Evolutionary conservation across 2,329 filamentous ascomycete genomes (phyloP), one percentile per base, ranked within the genome.

Genomic region (Emergomyces orientalis): DNA sequence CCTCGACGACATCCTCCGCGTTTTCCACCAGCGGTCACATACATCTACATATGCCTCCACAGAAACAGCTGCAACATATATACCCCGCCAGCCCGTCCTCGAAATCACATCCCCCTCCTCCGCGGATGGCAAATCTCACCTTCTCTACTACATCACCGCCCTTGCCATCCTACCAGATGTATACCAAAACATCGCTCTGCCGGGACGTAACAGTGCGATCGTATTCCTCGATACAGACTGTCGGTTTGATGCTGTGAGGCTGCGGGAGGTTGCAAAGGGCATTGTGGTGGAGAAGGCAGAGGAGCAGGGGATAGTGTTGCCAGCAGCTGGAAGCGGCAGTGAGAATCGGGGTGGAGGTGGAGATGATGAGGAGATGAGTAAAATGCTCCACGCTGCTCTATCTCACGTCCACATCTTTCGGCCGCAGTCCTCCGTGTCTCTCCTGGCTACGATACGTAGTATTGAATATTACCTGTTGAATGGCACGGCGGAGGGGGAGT

Each of bases 401-500:
- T 68, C 73, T 34, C 84, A 87, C 67, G 71, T 87, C 45, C 84
- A 87, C 70, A 75, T 87, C 64, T 82, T 86, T 73, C 79, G 75
- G 2, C 83, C 84, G 0, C 76, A 81, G 54, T 81, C 81, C 1
- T 81, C 82, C 30, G 56, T 72, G 2, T 76, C 80, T 1, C 72
- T 86, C 0, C 72, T 85, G 2, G 70, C 78, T 7, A 83, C 82
- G 0, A 69, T 87, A 0, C 65, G 72, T 2, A 65, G 68, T 0
- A 69, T 87, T 0, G 76, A 79, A 19, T 52, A 66, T 0, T 84
- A 86, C 69, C 78, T 88, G 8, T 76, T 84, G 64, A 66, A 74
- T 43, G 58, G 71, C 13, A 56, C 69, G 8, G 65, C 3, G 19
- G 32, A 37, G n/a, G 32, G 7, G 19, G 32, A 34, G 69, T 0